A percentile compares a stretch with the other conserved stretches of the same genome.
phyloP scores from a whole-genome alignment of 139 green algal species.

The Choricystis sp. region DNA sequence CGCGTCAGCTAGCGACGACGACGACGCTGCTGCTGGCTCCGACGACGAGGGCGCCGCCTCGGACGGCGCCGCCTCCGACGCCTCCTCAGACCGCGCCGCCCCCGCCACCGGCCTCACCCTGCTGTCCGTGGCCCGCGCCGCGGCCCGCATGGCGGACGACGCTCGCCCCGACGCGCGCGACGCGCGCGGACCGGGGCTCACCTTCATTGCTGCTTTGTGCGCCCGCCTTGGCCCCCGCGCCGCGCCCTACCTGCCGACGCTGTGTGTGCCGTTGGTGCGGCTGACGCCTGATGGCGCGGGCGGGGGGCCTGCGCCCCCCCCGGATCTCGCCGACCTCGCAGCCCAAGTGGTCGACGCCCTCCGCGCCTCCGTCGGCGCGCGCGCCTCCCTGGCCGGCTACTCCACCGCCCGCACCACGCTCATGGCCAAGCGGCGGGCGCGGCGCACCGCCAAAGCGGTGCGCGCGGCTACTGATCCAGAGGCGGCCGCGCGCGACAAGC shows the following conservation, averaged over 20 bases:
- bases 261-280: constrained; percentile 61
- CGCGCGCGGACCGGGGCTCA: constrained; percentile 47
- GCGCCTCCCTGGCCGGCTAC: constrained; percentile 51
- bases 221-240: constrained; percentile 28
- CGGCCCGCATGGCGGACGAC: constrained; percentile 51
- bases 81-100: constrained; percentile 5
- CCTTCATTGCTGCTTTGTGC: constrained; percentile 53
- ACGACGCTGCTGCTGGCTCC: too few species aligned
- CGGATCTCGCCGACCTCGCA: constrained; percentile 22
- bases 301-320: constrained; percentile 1
- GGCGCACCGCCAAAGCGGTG: constrained; percentile 26
- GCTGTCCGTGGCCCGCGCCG: constrained; percentile 39
- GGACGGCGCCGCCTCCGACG: constrained; percentile 3
- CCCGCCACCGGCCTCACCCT: constrained; percentile 26
- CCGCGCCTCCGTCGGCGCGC: constrained; percentile 34
- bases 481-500: constrained; percentile 33
- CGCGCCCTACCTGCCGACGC: constrained; percentile 35
- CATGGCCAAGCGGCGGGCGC: constrained; percentile 14
- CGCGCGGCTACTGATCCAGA: constrained; percentile 58
- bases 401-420: constrained; percentile 36
- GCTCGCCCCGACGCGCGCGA: constrained; percentile 11
- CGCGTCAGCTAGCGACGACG: constrained; percentile 2
- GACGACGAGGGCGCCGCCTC: constrained; percentile 13
- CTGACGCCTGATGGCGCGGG: constrained; percentile 36
- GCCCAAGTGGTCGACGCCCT: constrained; percentile 63